Evolutionary conservation across 1,284 basidiomycete species (phyloP).

Genomic region (Rhodotorula sp.): DNA sequence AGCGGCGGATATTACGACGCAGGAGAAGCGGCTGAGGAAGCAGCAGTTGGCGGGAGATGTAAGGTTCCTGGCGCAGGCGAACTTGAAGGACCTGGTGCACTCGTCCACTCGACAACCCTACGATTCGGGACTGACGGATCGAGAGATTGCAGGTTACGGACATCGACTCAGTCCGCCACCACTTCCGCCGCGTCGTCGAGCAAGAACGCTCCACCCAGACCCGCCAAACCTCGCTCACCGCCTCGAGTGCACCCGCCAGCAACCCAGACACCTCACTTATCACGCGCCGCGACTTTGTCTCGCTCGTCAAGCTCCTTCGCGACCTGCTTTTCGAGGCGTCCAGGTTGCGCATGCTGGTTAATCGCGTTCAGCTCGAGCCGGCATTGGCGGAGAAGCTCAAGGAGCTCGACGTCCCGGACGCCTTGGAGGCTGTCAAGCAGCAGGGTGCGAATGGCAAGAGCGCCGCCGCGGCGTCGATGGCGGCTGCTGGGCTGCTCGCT

Average conservation of each 20-base stretch:
- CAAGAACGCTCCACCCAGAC: slow-evolving; percentile 54
- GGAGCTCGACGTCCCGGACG: slow-evolving; percentile 51
- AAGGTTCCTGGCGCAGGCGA: slow-evolving; percentile 79
- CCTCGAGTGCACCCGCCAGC: neutral
- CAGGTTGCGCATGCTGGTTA: slow-evolving; percentile 75
- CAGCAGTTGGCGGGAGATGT: slow-evolving; percentile 81
- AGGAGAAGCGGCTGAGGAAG: slow-evolving; percentile 84
- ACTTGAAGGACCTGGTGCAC: slow-evolving; percentile 68
- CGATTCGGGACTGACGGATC: neutral
- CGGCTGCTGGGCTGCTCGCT: slow-evolving; percentile 53
- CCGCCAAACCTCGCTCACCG: neutral
- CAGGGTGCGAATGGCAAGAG: slow-evolving; percentile 55
- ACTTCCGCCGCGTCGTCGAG: slow-evolving; percentile 64
- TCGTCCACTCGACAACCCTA: too few species aligned
- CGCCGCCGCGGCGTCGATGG: neutral
- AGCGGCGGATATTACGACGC: slow-evolving; percentile 74
- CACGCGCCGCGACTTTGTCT: slow-evolving; percentile 76
- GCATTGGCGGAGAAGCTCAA: slow-evolving; percentile 68
- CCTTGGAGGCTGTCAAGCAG: slow-evolving; percentile 53
- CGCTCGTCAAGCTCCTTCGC: slow-evolving; percentile 77
- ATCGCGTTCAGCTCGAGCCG: slow-evolving; percentile 88
- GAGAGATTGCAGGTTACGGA: slow-evolving; percentile 55
- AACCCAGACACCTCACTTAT: slow-evolving; percentile 57
- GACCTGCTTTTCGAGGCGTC: slow-evolving; percentile 83
- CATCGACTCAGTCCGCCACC: slow-evolving; percentile 64